A percentile compares a stretch with the other conserved stretches of the same genome.
Evolutionary conservation across 2,329 filamentous ascomycete species (phyloP).

Genomic region (Elsinoe ampelina): DNA sequence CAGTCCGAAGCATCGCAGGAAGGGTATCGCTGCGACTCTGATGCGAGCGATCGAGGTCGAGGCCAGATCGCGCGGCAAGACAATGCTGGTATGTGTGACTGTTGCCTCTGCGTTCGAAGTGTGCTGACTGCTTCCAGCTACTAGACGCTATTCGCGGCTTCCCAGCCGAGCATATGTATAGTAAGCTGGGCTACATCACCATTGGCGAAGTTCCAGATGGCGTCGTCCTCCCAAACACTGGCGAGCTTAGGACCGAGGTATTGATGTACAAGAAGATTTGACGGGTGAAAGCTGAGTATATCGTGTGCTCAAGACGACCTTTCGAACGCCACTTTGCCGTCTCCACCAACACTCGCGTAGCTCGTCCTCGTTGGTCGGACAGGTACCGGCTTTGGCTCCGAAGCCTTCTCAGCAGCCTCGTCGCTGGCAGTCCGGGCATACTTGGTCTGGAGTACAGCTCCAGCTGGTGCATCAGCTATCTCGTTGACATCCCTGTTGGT

Average conservation of each 20-base stretch:
- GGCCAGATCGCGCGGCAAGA: slow-evolving; percentile 41
- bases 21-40: slow-evolving; percentile 44
- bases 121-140: slow-evolving; percentile 30
- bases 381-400: slow-evolving; percentile 5
- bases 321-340: slow-evolving; percentile 24
- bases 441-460: slow-evolving; percentile 46
- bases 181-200: slow-evolving; percentile 47
- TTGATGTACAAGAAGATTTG: slow-evolving; percentile 52
- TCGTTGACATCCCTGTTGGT: slow-evolving; percentile 76
- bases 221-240: slow-evolving; percentile 38
- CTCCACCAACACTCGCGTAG: slow-evolving; percentile 26
- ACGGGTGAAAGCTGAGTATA: neutral
- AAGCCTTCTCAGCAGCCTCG: neutral
- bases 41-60: slow-evolving; percentile 48
- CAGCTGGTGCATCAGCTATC: slow-evolving; percentile 73
- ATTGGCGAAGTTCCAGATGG: slow-evolving; percentile 49
- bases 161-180: slow-evolving; percentile 46
- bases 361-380: slow-evolving; percentile 24
- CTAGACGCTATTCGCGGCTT: slow-evolving; percentile 46
- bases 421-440: slow-evolving; percentile 28
- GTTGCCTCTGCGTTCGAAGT: neutral
- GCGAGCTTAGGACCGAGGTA: slow-evolving; percentile 42
- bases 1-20: slow-evolving; percentile 41
- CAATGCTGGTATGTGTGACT: slow-evolving; percentile 43
- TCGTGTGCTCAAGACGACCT: neutral